phyloP scores from a whole-genome alignment of 2,329 filamentous ascomycete species.

The Ambrosiella xylebori region DNA sequence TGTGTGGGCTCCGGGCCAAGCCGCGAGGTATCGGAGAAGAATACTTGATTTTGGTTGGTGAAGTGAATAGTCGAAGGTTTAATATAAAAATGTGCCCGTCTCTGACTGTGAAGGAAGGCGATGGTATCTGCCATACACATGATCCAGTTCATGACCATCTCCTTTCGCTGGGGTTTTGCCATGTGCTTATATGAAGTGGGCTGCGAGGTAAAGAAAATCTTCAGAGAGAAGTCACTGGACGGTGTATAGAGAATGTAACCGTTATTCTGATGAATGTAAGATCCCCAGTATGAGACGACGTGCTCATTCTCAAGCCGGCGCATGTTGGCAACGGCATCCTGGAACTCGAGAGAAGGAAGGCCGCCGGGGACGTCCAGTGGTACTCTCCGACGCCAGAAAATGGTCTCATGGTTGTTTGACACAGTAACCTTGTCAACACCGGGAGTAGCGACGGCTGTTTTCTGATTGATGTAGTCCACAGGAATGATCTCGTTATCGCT shows the following conservation, averaged over 20 bases:
- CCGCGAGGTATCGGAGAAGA: conserved; percentile 44
- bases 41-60: conserved; percentile 42
- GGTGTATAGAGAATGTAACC: conserved; percentile 53
- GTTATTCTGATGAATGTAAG: conserved; percentile 46
- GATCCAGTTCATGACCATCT: conserved; percentile 54
- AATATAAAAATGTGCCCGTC: conserved; percentile 49
- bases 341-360: conserved; percentile 36
- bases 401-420: conserved; percentile 39
- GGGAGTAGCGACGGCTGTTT: conserved; percentile 23
- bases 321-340: conserved; percentile 41
- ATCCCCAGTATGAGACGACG: conserved; percentile 52
- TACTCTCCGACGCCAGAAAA: conserved; percentile 42
- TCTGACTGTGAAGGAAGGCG: conserved; percentile 47
- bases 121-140: conserved; percentile 54
- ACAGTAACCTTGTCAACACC: conserved; percentile 43
- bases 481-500: conserved; percentile 52
- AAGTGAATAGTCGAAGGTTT: conserved; percentile 55
- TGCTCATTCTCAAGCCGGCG: conserved; percentile 47
- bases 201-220: conserved; percentile 46
- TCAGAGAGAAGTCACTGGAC: conserved; percentile 47
- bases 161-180: conserved; percentile 39
- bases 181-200: conserved; percentile 46
- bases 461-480: conserved; percentile 45
- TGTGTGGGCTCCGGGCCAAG: conserved; percentile 28
- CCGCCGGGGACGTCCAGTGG: conserved; percentile 24